Evolutionary conservation across 75 land plant genomes (phyloP), one percentile per base, ranked within the genome.

Genomic region (Pinus tabuliformis): DNA sequence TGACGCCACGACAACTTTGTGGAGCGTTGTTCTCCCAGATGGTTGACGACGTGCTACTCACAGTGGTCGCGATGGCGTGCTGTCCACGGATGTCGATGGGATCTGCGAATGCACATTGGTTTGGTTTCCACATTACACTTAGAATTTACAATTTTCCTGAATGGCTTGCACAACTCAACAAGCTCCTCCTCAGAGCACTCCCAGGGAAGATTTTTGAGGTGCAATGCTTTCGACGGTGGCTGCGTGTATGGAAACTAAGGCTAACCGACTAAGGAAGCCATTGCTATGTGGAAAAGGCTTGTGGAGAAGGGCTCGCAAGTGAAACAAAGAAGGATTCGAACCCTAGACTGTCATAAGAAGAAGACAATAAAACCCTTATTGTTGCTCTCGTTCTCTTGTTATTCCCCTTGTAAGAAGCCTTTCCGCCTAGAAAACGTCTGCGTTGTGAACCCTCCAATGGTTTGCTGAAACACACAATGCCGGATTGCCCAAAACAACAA

Each of bases 81-180:
- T 26, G 26, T 26, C 26, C 26, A 26, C 0, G 26, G 26, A 26
- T 26, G 26, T 26, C 26, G 0, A 26, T 26, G 26, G 26, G 26
- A 26, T 26, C 26, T 26, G 26, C 26, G 26, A 0, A 26, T 26
- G 26, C 26, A 26, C 26, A 26, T 0, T 26, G 0, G 0, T 0
- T 95, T 95, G 28, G 98, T 89, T 15, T 97, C 98, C 36, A 93
- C 98, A 59, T 93, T 95, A 88, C 97, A 95, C 75, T 95, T 95
- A 6, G 98, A 93, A 78, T 93, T 93, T 16, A 95, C 92, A 33
- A 95, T 82, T 76, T 80, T 91, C 39, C 97, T 97, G 72, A 95
- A 95, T 17, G 96, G 96, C 88, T 93, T 95, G 57, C 97, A 87
- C 0, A 95, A 89, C 64, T 95, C 98, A 17, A 93, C 76, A 16